Evolutionary conservation across 352 stramenopile species (phyloP).

Genomic region (Pythium dissimile): DNA sequence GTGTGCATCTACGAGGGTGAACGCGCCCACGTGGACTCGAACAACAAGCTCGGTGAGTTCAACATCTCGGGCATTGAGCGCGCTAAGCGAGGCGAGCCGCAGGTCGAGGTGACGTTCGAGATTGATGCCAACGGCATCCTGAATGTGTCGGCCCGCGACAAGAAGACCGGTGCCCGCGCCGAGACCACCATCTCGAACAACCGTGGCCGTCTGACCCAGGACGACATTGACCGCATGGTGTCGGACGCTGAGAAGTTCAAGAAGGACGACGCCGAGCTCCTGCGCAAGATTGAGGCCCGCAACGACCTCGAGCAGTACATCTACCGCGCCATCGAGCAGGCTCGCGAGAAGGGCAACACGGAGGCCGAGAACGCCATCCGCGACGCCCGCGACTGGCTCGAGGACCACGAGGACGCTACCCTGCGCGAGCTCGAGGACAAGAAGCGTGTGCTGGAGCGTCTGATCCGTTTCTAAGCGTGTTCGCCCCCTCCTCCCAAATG

Average conservation of each 20-base stretch:
- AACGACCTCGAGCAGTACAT: conserved; percentile 44
- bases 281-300: conserved; percentile 42
- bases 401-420: conserved; percentile 57
- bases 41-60: conserved; percentile 88
- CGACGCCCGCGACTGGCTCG: conserved; percentile 71
- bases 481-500: conserved; percentile 11
- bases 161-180: conserved; percentile 43
- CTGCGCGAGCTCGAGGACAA: conserved; percentile 90
- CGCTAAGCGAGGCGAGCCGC: conserved; percentile 71
- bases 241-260: conserved; percentile 43
- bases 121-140: conserved; percentile 76
- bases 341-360: conserved; percentile 32
- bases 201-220: conserved; percentile 35
- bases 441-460: conserved; percentile 49
- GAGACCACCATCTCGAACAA: conserved; percentile 44
- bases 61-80: conserved; percentile 77
- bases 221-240: conserved; percentile 47
- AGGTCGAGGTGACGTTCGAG: conserved; percentile 68
- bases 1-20: conserved; percentile 80
- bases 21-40: conserved; percentile 62
- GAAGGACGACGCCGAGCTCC: conserved; percentile 39
- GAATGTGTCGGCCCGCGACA: conserved; percentile 70
- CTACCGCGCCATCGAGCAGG: conserved; percentile 37
- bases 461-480: conserved; percentile 33
- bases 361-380: conserved; percentile 55